These are phyloP conservation scores for Gigaspora rosea DNA, from an alignment of 192 early-diverging fungal species.

Conservation along the genomic window DNA sequence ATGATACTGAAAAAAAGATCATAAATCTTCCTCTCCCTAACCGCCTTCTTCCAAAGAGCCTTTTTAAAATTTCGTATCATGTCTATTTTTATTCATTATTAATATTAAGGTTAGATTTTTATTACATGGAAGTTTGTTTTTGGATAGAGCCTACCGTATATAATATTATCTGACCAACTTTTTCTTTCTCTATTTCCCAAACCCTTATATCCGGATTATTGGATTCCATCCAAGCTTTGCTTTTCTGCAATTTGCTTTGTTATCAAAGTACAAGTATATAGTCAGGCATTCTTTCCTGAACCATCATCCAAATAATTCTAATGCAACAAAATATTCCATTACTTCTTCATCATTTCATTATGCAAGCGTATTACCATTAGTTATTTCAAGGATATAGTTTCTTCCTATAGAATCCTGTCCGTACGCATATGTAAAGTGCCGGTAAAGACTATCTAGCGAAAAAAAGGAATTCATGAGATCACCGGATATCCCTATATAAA, in stretches of 20 bases:
- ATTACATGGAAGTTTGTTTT: too few species aligned
- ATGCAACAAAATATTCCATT: conserved; percentile 11
- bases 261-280: conserved; percentile 20
- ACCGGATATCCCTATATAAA: conserved; percentile 27
- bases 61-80: too few species aligned
- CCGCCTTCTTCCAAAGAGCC: too few species aligned
- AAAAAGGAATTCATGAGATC: neutral
- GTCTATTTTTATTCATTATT: too few species aligned
- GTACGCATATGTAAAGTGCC: conserved; percentile 1
- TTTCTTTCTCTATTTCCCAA: conserved; percentile 15
- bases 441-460: neutral
- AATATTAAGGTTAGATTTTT: too few species aligned
- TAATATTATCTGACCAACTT: too few species aligned
- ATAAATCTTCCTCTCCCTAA: too few species aligned
- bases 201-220: conserved; percentile 5
- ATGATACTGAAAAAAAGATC: too few species aligned
- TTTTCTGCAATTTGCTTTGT: neutral
- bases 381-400: conserved; percentile 3
- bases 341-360: conserved; percentile 8
- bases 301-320: conserved; percentile 6
- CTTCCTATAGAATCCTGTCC: conserved; percentile 11
- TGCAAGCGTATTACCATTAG: neutral
- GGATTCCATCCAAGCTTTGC: neutral
- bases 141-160: too few species aligned
- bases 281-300: conserved; percentile 1